phyloP scores from a whole-genome alignment of 345 rosid species.

The Eucalyptus guilfoylei region DNA sequence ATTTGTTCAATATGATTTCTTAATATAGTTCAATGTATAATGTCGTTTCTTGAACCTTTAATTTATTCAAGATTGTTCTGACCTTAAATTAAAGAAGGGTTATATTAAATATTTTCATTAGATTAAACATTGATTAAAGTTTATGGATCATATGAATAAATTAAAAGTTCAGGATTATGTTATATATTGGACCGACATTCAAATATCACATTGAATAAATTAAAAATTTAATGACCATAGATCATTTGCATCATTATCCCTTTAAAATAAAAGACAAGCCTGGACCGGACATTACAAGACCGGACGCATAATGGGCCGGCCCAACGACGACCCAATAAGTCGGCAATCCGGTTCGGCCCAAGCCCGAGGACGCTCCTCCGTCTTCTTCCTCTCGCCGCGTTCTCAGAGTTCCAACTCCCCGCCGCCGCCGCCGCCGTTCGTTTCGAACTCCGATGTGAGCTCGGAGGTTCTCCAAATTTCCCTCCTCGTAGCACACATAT shows the following conservation, averaged over 20 bases:
- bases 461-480: background rate
- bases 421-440: background rate
- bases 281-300: background rate
- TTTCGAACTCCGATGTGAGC: background rate
- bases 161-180: fast-evolving
- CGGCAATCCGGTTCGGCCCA: background rate
- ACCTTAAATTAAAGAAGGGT: fast-evolving
- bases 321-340: background rate
- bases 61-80: fast-evolving
- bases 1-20: fast-evolving
- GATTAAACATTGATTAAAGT: fast-evolving
- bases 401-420: background rate
- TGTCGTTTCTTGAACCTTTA: fast-evolving
- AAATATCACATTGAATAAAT: fast-evolving
- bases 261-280: background rate
- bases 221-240: fast-evolving
- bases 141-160: fast-evolving
- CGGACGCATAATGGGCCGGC: background rate
- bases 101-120: too few species aligned
- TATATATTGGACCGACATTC: fast-evolving
- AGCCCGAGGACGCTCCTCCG: background rate
- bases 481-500: background rate
- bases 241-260: fast-evolving
- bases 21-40: fast-evolving
- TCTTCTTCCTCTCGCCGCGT: background rate